These are phyloP conservation scores for Themeda triandra DNA, from an alignment of 176 grass and related monocot genomes.

Conservation along the genomic window DNA sequence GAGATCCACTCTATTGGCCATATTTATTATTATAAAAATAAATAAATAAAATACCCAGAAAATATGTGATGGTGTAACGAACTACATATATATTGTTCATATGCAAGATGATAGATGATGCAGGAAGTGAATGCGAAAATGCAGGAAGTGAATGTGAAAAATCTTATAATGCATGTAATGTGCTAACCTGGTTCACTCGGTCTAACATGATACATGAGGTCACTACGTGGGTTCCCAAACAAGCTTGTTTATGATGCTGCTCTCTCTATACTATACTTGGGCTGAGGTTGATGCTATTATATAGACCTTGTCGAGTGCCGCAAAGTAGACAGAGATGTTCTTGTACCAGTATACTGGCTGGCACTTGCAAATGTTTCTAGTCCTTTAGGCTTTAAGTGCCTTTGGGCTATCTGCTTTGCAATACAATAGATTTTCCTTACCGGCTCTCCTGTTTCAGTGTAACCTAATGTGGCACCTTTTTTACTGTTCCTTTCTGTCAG, in stretches of 20 bases:
- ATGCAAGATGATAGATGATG: background rate
- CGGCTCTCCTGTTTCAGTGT: background rate
- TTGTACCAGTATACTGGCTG: slow-evolving; percentile 1
- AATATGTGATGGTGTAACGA: background rate
- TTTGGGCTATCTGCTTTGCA: slow-evolving; percentile 4
- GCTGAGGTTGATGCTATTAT: slow-evolving; percentile 21
- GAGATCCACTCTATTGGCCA: background rate
- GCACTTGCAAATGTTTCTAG: slow-evolving; percentile 13
- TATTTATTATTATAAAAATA: background rate
- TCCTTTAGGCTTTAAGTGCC: background rate
- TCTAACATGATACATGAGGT: background rate
- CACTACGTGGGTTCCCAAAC: background rate
- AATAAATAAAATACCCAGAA: background rate
- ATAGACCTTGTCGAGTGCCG: slow-evolving; percentile 8
- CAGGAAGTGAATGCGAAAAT: background rate
- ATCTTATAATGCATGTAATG: background rate
- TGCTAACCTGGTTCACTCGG: slow-evolving; percentile 19
- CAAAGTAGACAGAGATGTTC: background rate
- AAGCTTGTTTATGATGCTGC: background rate
- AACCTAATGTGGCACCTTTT: slow-evolving; percentile 35
- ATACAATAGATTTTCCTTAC: slow-evolving; percentile 8
- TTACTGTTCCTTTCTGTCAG: slow-evolving; percentile 21
- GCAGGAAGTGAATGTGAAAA: background rate
- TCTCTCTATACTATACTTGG: background rate
- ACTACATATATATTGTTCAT: background rate